Conservation (phyloP, 1,284 basidiomycete species). For the Megacollybia platyphylla region DNA sequence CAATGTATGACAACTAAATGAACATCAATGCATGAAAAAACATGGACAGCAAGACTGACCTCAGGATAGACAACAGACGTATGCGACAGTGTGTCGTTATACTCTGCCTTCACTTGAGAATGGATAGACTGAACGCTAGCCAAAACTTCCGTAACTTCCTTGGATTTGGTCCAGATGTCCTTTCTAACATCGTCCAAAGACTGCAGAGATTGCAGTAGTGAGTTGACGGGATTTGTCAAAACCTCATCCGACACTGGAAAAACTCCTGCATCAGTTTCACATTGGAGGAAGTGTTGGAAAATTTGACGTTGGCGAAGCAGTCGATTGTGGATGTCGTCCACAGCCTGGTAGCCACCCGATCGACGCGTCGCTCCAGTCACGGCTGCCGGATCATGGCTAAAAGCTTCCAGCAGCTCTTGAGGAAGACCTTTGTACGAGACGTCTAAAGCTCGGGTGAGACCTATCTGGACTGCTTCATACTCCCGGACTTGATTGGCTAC, state of each 20-base stretch:
- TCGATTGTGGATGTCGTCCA: conserved; percentile 59
- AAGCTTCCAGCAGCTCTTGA: conserved; percentile 53
- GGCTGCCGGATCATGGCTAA: conserved; percentile 63
- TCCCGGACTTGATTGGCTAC: conserved; percentile 49
- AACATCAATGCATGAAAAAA: conserved; percentile 2
- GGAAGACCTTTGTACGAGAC: conserved; percentile 37
- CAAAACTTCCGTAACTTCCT: conserved; percentile 33
- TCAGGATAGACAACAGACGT: conserved; percentile 68
- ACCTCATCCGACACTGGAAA: conserved; percentile 23
- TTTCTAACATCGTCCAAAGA: conserved; percentile 29
- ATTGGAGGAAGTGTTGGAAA: conserved; percentile 34
- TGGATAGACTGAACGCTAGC: conserved; percentile 41
- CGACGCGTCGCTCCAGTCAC: conserved; percentile 48
- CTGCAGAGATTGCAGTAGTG: conserved; percentile 32
- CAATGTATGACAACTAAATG: conserved; percentile 48
- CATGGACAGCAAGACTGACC: conserved; percentile 21
- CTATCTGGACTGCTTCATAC: conserved; percentile 43
- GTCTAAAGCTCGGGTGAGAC: conserved; percentile 32
- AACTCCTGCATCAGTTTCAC: conserved; percentile 10
- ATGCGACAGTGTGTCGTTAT: conserved; percentile 52
- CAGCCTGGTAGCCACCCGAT: conserved; percentile 47
- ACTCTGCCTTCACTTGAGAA: conserved; percentile 42
- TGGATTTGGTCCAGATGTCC: conserved; percentile 27
- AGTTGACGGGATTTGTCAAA: conserved; percentile 38
- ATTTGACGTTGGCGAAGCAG: conserved; percentile 43